phyloP scores from a whole-genome alignment of 768 basidiomycete species.

The Rhodotorula paludigena region DNA sequence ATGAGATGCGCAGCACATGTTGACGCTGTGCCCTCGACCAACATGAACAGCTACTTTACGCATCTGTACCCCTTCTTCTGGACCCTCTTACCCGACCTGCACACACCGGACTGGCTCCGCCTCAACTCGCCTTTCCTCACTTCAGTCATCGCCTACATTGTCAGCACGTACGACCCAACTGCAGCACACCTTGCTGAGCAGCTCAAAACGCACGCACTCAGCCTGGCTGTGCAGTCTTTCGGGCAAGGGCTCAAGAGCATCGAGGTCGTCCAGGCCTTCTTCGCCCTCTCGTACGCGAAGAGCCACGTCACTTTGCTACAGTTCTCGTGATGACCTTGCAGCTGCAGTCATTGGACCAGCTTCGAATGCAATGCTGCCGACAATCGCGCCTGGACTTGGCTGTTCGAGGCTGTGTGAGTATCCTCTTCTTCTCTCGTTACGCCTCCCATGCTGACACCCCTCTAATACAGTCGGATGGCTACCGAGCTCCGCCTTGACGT shows the following conservation, averaged over 20 bases:
- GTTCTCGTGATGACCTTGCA: no score
- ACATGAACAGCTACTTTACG: conserved; percentile 10
- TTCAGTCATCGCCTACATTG: not conserved
- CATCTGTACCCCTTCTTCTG: not conserved
- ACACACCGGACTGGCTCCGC: conserved; percentile 4
- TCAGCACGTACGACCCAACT: not conserved
- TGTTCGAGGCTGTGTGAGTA: no score
- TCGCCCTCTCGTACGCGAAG: conserved; percentile 9
- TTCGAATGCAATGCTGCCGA: no score
- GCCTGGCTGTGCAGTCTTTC: not conserved
- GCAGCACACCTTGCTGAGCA: not conserved
- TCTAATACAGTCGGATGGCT: not conserved
- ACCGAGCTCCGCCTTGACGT: not conserved
- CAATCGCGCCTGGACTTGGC: not conserved
- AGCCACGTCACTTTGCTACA: no score
- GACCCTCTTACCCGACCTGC: conserved; percentile 7
- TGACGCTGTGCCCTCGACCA: no score
- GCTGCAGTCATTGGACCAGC: conserved; percentile 11
- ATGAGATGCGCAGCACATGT: no score
- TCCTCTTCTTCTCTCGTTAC: no score
- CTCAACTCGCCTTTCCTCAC: conserved; percentile 18
- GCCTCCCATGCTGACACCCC: no score
- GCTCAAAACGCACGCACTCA: not conserved
- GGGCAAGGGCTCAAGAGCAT: not conserved
- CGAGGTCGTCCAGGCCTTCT: conserved; percentile 21